A percentile compares a stretch with the other conserved stretches of the same genome.
Evolutionary conservation across 106 monocot genomes (phyloP).

Genomic region (Dendrobium chrysotoxum): DNA sequence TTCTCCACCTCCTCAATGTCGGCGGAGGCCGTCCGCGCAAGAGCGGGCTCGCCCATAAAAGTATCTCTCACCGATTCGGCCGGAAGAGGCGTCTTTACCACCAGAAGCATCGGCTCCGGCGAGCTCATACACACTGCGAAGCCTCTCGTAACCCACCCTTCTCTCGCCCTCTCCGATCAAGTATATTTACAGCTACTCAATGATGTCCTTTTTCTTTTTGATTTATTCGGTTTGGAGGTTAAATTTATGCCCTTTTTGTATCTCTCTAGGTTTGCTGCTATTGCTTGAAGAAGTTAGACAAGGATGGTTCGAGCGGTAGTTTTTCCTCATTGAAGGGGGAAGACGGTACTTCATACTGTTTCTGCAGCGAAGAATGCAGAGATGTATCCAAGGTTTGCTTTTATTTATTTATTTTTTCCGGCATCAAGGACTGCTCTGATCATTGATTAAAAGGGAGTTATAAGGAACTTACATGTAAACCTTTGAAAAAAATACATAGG

Average conservation of each 20-base stretch:
- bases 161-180: slow-evolving; percentile 28
- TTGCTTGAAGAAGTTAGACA: slow-evolving; percentile 56
- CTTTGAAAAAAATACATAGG: too few species aligned
- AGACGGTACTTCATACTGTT: slow-evolving; percentile 16
- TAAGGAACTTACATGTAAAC: too few species aligned
- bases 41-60: slow-evolving; percentile 50
- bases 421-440: slow-evolving; percentile 3
- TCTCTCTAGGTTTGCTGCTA: slow-evolving; percentile 66
- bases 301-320: neutral
- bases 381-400: slow-evolving; percentile 48
- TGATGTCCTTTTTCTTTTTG: neutral
- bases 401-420: neutral
- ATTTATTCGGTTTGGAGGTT: neutral
- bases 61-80: slow-evolving; percentile 59
- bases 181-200: slow-evolving; percentile 11
- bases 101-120: slow-evolving; percentile 44
- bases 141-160: slow-evolving; percentile 67
- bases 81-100: slow-evolving; percentile 80
- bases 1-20: neutral
- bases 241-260: neutral
- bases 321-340: neutral
- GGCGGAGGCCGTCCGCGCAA: neutral
- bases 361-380: slow-evolving; percentile 63
- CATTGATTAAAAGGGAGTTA: too few species aligned
- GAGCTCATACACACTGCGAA: slow-evolving; percentile 87